These are phyloP conservation scores for Xylariaceae sp. DNA, from an alignment of 2,329 filamentous ascomycete genomes.

Conservation along the genomic window DNA sequence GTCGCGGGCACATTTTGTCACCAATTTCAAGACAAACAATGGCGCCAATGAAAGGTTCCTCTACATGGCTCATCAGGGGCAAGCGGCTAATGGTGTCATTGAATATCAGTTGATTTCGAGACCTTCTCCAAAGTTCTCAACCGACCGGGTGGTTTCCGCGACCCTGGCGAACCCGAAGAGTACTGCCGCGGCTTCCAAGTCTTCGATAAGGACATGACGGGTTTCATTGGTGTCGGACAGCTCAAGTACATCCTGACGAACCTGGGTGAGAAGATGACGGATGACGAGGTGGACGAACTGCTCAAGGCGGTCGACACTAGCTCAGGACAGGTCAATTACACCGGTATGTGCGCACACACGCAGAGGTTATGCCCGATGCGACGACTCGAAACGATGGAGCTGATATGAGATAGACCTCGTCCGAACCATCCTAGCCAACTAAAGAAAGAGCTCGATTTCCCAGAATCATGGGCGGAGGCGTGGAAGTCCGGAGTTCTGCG, in stretches of 20 bases:
- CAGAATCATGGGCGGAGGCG: conserved; percentile 18
- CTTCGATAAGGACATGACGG: conserved; percentile 98
- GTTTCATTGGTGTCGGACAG: conserved; percentile 96
- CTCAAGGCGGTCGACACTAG: conserved; percentile 97
- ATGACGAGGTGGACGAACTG: conserved; percentile 98
- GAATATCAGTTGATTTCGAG: conserved; percentile 84
- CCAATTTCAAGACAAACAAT: not conserved
- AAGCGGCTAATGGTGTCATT: conserved; percentile 13
- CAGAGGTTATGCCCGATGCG: too few relatives aligned
- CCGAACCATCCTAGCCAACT: conserved; percentile 85
- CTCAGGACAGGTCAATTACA: conserved; percentile 97
- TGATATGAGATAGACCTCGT: conserved; percentile 66
- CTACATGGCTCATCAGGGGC: not conserved
- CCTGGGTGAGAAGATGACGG: conserved; percentile 98
- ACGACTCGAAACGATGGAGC: not conserved
- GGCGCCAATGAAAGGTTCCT: not conserved
- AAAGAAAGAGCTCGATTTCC: conserved; percentile 37
- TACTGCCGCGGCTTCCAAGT: conserved; percentile 99
- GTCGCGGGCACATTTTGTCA: not conserved
- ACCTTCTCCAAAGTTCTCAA: conserved; percentile 96
- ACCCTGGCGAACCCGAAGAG: conserved; percentile 95
- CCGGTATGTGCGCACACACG: conserved; percentile 59
- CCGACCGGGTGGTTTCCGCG: conserved; percentile 96
- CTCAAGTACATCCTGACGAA: conserved; percentile 98
- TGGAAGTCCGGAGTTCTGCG: conserved; percentile 29